Percentiles rank a stretch among this genome's conserved stretches.
Conservation (phyloP, 2,329 filamentous ascomycete species). For the Colletotrichum tropicale region DNA sequence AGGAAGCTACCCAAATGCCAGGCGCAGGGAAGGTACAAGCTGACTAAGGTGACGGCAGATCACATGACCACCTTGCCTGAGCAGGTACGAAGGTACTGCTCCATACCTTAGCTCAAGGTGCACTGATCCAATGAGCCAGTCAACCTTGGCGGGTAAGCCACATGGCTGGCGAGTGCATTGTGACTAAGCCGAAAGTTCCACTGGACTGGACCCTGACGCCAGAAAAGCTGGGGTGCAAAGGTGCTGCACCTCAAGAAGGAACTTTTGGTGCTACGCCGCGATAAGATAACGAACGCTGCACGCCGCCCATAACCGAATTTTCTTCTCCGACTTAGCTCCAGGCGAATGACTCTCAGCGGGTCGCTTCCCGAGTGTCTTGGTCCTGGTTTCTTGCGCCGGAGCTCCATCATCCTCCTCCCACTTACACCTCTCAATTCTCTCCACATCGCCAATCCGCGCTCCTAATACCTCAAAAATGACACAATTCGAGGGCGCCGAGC, state of each 20-base stretch:
- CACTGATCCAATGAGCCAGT: neutral
- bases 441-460: neutral
- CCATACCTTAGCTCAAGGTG: neutral
- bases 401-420: neutral
- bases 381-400: neutral
- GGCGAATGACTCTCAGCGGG: constrained; percentile 2
- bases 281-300: constrained; percentile 19
- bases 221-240: neutral
- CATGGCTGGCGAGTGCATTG: neutral
- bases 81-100: neutral
- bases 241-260: neutral
- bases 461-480: constrained; percentile 27
- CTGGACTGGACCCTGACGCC: neutral
- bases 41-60: neutral
- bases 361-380: neutral
- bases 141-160: neutral
- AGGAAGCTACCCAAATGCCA: neutral
- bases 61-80: neutral
- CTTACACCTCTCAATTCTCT: constrained; percentile 23
- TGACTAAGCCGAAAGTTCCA: neutral
- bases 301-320: constrained; percentile 14
- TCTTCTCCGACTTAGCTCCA: constrained; percentile 16
- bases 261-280: neutral
- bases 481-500: constrained; percentile 27
- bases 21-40: neutral